Evolutionary conservation across 768 basidiomycete genomes (phyloP).

Genomic region (Xanthoconium stramineum): DNA sequence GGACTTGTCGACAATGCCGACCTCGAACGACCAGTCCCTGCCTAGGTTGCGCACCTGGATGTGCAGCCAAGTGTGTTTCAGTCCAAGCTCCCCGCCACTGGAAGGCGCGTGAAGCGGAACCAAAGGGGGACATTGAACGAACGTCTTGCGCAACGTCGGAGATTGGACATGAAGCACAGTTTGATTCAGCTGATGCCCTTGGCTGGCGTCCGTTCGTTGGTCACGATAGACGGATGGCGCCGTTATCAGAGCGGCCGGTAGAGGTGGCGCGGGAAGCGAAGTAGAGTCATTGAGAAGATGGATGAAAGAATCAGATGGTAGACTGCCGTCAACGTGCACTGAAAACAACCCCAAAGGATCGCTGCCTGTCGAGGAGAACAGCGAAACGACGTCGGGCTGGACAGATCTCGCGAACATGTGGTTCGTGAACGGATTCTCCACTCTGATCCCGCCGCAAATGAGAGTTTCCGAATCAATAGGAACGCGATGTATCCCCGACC

Average conservation of each 20-base stretch:
- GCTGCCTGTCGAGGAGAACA: conserved; percentile 72
- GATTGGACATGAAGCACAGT: conserved; percentile 80
- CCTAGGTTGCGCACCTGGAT: conserved; percentile 68
- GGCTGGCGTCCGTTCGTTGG: conserved; percentile 31
- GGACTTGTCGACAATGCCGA: conserved; percentile 64
- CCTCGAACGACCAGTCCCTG: conserved; percentile 71
- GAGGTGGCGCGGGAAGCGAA: conserved; percentile 44
- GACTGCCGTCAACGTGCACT: conserved; percentile 41
- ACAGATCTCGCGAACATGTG: conserved; percentile 53
- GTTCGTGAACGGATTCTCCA: conserved; percentile 15
- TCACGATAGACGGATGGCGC: conserved; percentile 34
- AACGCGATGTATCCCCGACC: not conserved
- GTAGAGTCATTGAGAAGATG: conserved; percentile 59
- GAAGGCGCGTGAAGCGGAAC: conserved; percentile 8
- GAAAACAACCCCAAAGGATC: conserved; percentile 60
- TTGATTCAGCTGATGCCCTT: conserved; percentile 46
- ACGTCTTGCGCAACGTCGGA: conserved; percentile 66
- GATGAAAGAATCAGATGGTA: conserved; percentile 62
- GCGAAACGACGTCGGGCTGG: conserved; percentile 62
- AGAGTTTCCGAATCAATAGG: conserved; percentile 10
- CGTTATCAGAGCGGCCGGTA: conserved; percentile 46
- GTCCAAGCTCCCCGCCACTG: conserved; percentile 40
- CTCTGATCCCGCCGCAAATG: conserved; percentile 18
- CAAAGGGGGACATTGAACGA: conserved; percentile 57
- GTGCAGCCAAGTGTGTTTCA: conserved; percentile 74